Evolutionary conservation across 768 basidiomycete genomes (phyloP).

Genomic region (Phanerochaete carnosa): DNA sequence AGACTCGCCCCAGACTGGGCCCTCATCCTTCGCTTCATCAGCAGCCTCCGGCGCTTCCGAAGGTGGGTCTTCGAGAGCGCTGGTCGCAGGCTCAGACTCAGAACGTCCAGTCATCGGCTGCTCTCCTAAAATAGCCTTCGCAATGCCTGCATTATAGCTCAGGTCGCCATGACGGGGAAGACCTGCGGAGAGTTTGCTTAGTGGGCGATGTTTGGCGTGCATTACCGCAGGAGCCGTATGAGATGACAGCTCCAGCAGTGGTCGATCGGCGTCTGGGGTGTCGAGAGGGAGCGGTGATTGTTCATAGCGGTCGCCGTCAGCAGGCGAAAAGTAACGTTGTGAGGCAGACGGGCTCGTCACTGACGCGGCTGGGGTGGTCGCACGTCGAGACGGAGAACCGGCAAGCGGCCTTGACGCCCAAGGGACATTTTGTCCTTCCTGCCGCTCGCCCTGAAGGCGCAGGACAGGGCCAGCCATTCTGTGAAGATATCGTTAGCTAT

Average conservation of each 20-base stretch:
- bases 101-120: not conserved
- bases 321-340: constrained; percentile 32
- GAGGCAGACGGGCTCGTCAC: constrained; percentile 10
- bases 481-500: not conserved
- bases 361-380: constrained; percentile 17
- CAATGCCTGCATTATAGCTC: constrained; percentile 10
- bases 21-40: constrained; percentile 28
- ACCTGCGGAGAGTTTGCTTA: constrained; percentile 25
- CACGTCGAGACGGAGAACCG: constrained; percentile 29
- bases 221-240: constrained; percentile 51
- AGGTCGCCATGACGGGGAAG: constrained; percentile 20
- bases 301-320: constrained; percentile 38
- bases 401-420: constrained; percentile 49
- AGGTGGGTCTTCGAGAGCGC: not conserved
- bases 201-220: constrained; percentile 32
- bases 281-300: constrained; percentile 37
- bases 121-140: not conserved
- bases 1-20: constrained; percentile 61
- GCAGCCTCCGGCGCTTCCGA: not conserved
- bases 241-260: constrained; percentile 15
- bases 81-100: not conserved
- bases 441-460: constrained; percentile 12
- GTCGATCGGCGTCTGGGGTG: constrained; percentile 12
- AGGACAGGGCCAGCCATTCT: constrained; percentile 74
- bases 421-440: constrained; percentile 45